These are phyloP conservation scores for Magnusiomyces suaveolens DNA, from an alignment of 1,139 yeast species.

Conservation along the genomic window DNA sequence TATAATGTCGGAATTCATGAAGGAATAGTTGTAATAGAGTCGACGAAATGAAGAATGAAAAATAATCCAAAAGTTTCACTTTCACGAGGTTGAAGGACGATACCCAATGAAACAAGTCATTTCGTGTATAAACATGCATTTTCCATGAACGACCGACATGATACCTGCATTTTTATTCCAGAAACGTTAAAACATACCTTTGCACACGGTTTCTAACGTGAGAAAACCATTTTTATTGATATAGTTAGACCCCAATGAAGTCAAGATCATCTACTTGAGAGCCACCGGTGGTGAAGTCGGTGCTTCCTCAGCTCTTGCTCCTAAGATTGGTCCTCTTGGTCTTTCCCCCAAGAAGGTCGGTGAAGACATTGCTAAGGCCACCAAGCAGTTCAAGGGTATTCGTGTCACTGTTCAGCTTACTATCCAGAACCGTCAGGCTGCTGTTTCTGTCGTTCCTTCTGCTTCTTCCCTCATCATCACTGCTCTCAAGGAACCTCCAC, in stretches of 20 bases:
- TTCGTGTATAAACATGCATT: no score
- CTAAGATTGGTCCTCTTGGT: constrained; percentile 99
- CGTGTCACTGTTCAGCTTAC: constrained; percentile 97
- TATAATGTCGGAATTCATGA: not conserved
- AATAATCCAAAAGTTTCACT: no score
- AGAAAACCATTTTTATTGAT: not conserved
- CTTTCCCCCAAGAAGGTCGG: constrained; percentile 99
- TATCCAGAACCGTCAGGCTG: constrained; percentile 99
- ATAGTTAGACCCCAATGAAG: constrained; percentile 95
- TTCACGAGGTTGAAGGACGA: no score
- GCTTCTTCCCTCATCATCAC: constrained; percentile 98
- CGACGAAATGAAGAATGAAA: no score
- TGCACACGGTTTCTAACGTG: not conserved
- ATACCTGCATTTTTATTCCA: not conserved
- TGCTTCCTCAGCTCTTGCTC: constrained; percentile 99
- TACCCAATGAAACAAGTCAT: no score
- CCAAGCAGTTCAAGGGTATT: constrained; percentile 97
- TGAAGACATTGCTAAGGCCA: constrained; percentile 99
- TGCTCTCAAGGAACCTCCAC: constrained; percentile 99
- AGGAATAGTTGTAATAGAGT: not conserved
- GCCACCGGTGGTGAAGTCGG: constrained; percentile 99
- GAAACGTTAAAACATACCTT: no score
- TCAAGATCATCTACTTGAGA: constrained; percentile 96
- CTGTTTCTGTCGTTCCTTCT: constrained; percentile 98
- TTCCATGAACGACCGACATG: no score